Base-by-base conservation (phyloP, 2,329 filamentous ascomycete species). In the Exophiala dermatitidis region DNA sequence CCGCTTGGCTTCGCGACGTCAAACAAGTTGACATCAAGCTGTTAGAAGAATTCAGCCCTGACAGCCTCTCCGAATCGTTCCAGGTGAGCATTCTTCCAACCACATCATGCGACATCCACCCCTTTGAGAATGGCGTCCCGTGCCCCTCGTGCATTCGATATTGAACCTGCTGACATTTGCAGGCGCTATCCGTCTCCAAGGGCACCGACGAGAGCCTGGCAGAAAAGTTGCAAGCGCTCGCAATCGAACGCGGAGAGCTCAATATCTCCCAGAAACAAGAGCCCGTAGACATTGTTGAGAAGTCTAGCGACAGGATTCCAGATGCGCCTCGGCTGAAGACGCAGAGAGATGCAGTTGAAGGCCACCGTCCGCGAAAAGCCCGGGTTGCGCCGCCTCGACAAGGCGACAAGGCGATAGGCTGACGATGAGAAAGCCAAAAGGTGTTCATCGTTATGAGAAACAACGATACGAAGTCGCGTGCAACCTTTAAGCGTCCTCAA, bases 1-100 rank as follows among this genome's bases (percentile, higher is more conserved):
- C 90, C 0, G 88, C 87, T 0, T 95, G 90, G 89, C 82, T 93
- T 69, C 78, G 90, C 48, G 79, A 79, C 3, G 82, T 79, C 2
- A 77, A 77, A 31, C 72, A 72, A 1, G 74, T 77, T 38, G 67
- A 74, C 41, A 80, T 89, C 57, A 77, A 85, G 34, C 65, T 89
- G 34, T 68, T 85, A 1, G 82, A 88, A 50, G 88, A 94, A 67
- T 79, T 54, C 43, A 40, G 34, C 10, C 31, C 47, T 36, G 54
- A 56, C 3, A 48, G 26, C 37, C 48, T 59, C 19, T 41, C 34
- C 29, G 49, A 57, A 8, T 54, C 57, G n/a, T 46, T 59, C 12
- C 48, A 53, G 32, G 57, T 59, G 52, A 46, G 52, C 48, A n/a
- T 37, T 40, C 19, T 19, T 19, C 19, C 19, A 19, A 19, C 37